phyloP scores from a whole-genome alignment of 768 basidiomycete species.

The Termitomyces sp. region DNA sequence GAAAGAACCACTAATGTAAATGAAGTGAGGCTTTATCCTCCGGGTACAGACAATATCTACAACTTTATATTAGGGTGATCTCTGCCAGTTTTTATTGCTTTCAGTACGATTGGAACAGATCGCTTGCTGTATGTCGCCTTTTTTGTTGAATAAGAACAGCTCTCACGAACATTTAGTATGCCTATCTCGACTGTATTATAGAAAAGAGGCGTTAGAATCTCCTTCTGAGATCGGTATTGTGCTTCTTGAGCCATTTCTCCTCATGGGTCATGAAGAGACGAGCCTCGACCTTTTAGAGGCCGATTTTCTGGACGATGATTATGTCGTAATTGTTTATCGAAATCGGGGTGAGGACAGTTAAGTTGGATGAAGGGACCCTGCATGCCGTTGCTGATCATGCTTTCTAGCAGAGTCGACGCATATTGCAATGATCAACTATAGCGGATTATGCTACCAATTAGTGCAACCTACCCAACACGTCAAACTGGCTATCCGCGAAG shows the following conservation, averaged over 20 bases:
- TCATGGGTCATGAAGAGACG: conserved; percentile 29
- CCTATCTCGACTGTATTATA: conserved; percentile 48
- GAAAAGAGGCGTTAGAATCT: conserved; percentile 28
- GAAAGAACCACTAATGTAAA: conserved; percentile 47
- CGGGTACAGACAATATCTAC: conserved; percentile 21
- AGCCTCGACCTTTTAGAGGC: conserved; percentile 54
- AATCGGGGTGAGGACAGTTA: conserved; percentile 40
- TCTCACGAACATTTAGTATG: conserved; percentile 38
- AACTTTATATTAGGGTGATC: conserved; percentile 31
- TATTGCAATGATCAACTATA: conserved; percentile 62
- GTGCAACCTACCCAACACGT: conserved; percentile 44
- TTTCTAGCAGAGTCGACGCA: conserved; percentile 43
- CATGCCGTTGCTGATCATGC: conserved; percentile 27
- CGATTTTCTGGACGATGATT: conserved; percentile 78
- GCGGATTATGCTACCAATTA: conserved; percentile 51
- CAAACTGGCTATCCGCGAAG: conserved; percentile 53
- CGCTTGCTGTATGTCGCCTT: conserved; percentile 38
- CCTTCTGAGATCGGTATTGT: conserved; percentile 41
- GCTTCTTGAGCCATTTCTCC: conserved; percentile 50
- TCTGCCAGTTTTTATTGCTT: conserved; percentile 49
- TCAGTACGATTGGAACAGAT: conserved; percentile 35
- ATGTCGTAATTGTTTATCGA: conserved; percentile 59
- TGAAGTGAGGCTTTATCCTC: conserved; percentile 37
- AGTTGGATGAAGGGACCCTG: conserved; percentile 23
- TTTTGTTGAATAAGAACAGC: conserved; percentile 9